Evolutionary conservation across 2,329 filamentous ascomycete species (phyloP), one percentile per base, ranked within the genome.

Genomic region (Aspergillus ochraceoroseus): DNA sequence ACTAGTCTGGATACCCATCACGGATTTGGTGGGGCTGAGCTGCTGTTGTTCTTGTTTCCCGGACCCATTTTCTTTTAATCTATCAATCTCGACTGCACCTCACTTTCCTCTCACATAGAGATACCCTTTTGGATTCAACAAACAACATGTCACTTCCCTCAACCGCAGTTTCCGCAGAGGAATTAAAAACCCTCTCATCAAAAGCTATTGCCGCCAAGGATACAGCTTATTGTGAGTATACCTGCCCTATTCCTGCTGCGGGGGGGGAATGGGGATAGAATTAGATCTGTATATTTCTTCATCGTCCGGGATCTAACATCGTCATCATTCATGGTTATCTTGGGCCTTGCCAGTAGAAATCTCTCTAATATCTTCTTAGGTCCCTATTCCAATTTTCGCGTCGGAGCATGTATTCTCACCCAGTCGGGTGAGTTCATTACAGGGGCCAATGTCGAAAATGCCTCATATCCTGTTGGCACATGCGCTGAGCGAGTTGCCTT

Each of bases 401-500:
- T 98, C 47, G 92, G 92, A 48, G 83, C 85, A 34, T 82, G 85
- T 22, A 67, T 96, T 46, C 79, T 96, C 47, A 74, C 79, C 5
- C 47, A 64, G 7, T 66, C 72, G 19, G 76, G 74, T 2, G 63
- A 67, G 42, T 79, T 74, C 52, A 73, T 88, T 42, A 71, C 76
- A 31, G 92, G 92, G 39, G 88, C 86, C 48, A 95, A 95, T 61
- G 80, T 96, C 47, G 92, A 98, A 70, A 95, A 96, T 62, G 89
- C 87, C 1, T 73, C 84, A 18, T 96, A 94, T 62, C 90, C 92
- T 0, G 89, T 95, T 4, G 87, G 87, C n/a, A 94, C 86, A 2
- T 96, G 92, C 65, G 92, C 92, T 9, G 92, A 98, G 74, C 75
- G 90, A 43, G 86, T 90, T n/a, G 88, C 87, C 1, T 74, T 96